Evolutionary conservation across 176 grass and related monocot species (phyloP).

Genomic region (Eremochloa ophiuroides): DNA sequence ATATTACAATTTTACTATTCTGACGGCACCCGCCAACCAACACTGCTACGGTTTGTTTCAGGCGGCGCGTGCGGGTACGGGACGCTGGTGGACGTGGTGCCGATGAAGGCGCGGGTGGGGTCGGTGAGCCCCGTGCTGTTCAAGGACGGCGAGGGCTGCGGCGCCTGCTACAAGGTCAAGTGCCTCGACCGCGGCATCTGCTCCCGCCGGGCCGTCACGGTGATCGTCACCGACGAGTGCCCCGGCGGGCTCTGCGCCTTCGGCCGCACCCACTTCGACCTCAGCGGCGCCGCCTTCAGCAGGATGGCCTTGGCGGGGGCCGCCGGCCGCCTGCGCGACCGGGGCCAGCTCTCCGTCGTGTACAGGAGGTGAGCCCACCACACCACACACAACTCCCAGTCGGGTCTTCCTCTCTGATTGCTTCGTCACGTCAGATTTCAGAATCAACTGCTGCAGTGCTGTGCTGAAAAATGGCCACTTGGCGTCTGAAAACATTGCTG

Average conservation of each 20-base stretch:
- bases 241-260: conserved; percentile 70
- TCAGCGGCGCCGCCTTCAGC: conserved; percentile 90
- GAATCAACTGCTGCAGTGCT: background rate
- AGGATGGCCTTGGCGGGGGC: conserved; percentile 72
- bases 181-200: conserved; percentile 79
- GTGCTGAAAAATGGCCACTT: background rate
- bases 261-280: conserved; percentile 84
- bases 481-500: background rate
- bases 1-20: background rate
- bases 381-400: background rate
- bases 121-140: conserved; percentile 95
- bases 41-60: background rate
- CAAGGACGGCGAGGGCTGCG: conserved; percentile 89
- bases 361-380: conserved; percentile 56
- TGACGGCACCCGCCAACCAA: background rate
- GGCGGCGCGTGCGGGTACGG: conserved; percentile 96
- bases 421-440: background rate
- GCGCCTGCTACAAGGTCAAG: conserved; percentile 96
- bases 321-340: conserved; percentile 65
- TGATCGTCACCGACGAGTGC: conserved; percentile 96
- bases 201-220: conserved; percentile 84
- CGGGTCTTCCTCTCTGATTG: background rate
- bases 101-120: conserved; percentile 80
- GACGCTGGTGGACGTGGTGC: conserved; percentile 88
- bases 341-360: conserved; percentile 55